phyloP scores from a whole-genome alignment of 2,329 filamentous ascomycete species.

The Alternaria sp. region DNA sequence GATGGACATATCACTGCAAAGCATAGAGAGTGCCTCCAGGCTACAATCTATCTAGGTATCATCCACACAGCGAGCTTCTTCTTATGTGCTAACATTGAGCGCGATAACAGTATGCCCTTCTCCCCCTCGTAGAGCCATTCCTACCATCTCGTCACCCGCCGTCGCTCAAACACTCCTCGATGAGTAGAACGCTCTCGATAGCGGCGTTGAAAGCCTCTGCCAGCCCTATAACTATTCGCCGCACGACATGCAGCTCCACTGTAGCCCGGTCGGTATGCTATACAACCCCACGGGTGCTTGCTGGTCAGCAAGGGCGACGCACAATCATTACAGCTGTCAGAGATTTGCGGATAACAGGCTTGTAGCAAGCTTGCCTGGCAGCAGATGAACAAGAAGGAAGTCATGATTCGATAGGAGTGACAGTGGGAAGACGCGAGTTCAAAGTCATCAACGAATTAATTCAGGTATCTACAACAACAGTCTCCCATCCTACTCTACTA shows the following conservation, averaged over 20 bases:
- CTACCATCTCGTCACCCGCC: not conserved
- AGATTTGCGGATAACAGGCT: not conserved
- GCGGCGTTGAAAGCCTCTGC: not conserved
- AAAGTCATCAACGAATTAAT: not conserved
- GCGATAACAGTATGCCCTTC: not conserved
- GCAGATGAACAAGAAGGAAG: not conserved
- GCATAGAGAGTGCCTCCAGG: not conserved
- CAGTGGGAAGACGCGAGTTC: not conserved
- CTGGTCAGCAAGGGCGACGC: not conserved
- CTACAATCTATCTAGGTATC: not conserved
- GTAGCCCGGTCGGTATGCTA: not conserved
- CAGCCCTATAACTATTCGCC: not conserved
- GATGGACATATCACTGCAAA: not conserved
- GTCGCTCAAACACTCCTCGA: not conserved
- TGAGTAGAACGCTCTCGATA: not conserved
- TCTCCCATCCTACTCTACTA: not conserved
- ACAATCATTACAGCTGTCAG: not conserved
- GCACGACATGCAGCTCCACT: not conserved
- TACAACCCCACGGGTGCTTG: not conserved
- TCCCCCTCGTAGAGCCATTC: not conserved
- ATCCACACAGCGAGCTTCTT: not conserved
- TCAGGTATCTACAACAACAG: conserved; percentile 6
- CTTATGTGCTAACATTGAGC: not conserved
- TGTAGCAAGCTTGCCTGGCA: not conserved
- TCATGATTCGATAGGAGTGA: not conserved